Base-by-base conservation (phyloP, 148 eudicot genomes). In the Rhododendron mucronatum region DNA sequence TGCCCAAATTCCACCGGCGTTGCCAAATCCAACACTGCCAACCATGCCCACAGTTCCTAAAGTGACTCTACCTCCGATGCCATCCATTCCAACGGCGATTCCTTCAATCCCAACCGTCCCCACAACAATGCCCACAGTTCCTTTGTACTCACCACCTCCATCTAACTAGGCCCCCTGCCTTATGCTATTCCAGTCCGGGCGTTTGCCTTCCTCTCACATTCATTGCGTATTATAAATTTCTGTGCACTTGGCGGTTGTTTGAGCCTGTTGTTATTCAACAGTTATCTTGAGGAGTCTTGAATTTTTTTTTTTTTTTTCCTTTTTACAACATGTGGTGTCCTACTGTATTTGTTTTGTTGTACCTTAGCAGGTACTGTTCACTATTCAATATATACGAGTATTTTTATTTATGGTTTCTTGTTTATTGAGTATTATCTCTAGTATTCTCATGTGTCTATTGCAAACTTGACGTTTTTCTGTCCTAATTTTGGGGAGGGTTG, bases 1-100 rank as follows among this genome's bases (percentile, higher is more conserved):
- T 21, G 7, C 45, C 55, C 55, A 78, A 15, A 73, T 45, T 26
- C 84, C 82, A 23, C 45, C 67, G 3, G 78, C 26, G 4, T 21
- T 86, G 84, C 84, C 87, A 78, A 44, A 78, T 21, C 81, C 81
- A 78, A 78, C 81, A 12, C 30, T 78, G 18, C 81, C 81, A 7
- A 12, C 81, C 55, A 35, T 35, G 23, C 78, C 78, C 23, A 7
- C 45, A 37, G 10, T 37, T 74, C 78, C 78, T 74, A 74, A 28
- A 69, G n/a, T 23, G 69, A 21, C 69, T 63, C 75, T 69, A 69
- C 37, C 75, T 16, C 39, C 75, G 2, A 3, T 69, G 75, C 37
- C 75, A 28, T 12, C 16, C 21, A 35, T 74, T 18, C 78, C 78
- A 30, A 33, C 77, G 0, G 1, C 77, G 4, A 74, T 74, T 16